phyloP scores from a whole-genome alignment of 169 alveolate genomes.

The Cystoisospora suis region DNA sequence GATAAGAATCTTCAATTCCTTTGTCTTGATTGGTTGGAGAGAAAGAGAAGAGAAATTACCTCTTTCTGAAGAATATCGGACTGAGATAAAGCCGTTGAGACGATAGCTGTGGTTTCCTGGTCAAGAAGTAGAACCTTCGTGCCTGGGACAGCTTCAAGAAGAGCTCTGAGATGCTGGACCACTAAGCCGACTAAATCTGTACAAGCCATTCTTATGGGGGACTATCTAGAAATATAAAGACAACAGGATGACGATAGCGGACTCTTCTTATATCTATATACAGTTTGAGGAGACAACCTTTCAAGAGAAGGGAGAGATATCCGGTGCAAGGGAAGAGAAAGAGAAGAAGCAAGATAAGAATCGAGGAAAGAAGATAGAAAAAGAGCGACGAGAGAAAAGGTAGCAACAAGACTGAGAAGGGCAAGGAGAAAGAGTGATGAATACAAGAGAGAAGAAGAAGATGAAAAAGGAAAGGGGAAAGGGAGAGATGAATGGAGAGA shows the following conservation, averaged over 20 bases:
- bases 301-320: not conserved
- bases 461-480: no score
- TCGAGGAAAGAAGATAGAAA: no score
- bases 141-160: slow-evolving; percentile 70
- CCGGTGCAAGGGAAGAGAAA: not conserved
- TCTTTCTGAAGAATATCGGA: slow-evolving; percentile 83
- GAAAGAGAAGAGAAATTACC: slow-evolving; percentile 67
- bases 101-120: slow-evolving; percentile 82
- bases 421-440: no score
- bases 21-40: not conserved
- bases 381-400: no score
- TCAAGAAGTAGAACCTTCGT: slow-evolving; percentile 88
- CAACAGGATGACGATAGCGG: not conserved
- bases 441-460: no score
- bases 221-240: not conserved
- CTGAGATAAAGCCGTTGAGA: slow-evolving; percentile 80
- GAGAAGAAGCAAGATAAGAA: not conserved
- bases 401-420: no score
- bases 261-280: no score
- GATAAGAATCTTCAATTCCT: not conserved
- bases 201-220: not conserved
- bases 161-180: slow-evolving; percentile 40
- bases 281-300: not conserved
- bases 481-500: no score
- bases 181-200: slow-evolving; percentile 19